Conservation (phyloP, 2,329 filamentous ascomycete species). For the Lachnum nothofagi region DNA sequence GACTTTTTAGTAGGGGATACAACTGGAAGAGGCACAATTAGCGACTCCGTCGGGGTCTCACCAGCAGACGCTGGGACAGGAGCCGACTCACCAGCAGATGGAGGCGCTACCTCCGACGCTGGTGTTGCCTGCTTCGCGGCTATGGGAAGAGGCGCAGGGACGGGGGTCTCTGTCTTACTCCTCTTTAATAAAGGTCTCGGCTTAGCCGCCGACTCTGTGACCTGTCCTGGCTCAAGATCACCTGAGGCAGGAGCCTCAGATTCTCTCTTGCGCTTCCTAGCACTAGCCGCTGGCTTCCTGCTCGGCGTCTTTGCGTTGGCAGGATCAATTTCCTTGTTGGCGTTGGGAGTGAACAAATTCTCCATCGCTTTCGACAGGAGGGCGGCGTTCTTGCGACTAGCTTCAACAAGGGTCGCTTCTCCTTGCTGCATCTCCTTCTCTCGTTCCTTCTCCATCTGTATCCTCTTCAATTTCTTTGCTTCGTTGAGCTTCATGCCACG, state of each 20-base stretch:
- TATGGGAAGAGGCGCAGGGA: conserved; percentile 41
- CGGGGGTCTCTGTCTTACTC: conserved; percentile 53
- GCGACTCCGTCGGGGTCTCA: conserved; percentile 14
- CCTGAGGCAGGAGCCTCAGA: conserved; percentile 12
- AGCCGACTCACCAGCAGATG: conserved; percentile 19
- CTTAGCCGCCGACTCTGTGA: conserved; percentile 15
- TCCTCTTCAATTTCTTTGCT: conserved; percentile 70
- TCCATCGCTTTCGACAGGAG: conserved; percentile 32
- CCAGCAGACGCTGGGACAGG: conserved; percentile 15
- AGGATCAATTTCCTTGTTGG: conserved; percentile 20
- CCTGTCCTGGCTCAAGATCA: conserved; percentile 22
- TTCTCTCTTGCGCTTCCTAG: conserved; percentile 32
- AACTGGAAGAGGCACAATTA: conserved; percentile 11
- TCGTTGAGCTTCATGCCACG: conserved; percentile 74
- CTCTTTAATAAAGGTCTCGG: conserved; percentile 42
- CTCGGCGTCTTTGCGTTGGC: conserved; percentile 19
- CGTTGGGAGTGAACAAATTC: conserved; percentile 31
- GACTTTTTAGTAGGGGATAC: conserved; percentile 30
- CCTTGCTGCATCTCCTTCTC: conserved; percentile 58
- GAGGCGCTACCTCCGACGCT: conserved; percentile 18
- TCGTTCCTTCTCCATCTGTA: conserved; percentile 50
- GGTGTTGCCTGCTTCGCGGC: conserved; percentile 33
- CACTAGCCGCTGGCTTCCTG: conserved; percentile 20
- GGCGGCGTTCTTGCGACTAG: conserved; percentile 44
- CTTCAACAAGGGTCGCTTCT: conserved; percentile 54